Base-by-base conservation (phyloP, 257 asterid genomes). In the Solanum lycopersicoides region DNA sequence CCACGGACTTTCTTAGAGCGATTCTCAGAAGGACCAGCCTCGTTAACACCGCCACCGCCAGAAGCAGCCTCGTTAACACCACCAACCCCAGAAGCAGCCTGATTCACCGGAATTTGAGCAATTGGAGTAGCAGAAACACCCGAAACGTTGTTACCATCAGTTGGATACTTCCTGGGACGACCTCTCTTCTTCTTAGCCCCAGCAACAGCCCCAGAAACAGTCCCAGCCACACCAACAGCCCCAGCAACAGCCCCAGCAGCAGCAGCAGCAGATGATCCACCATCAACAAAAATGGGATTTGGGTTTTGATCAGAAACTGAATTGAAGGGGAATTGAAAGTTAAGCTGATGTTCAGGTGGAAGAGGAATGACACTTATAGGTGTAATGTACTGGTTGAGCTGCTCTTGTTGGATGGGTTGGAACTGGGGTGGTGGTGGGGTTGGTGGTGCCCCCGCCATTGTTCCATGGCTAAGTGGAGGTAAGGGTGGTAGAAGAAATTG, bases 71-170 rank as follows among this genome's bases (percentile, higher is more conserved):
- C 37, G 30, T 88, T 90, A 37, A 92, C 90, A 1, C 89, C 94
- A 12, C 90, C 93, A 5, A 87, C 89, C 5, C 91, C 82, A 44
- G 82, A 86, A 84, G 89, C 90, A 20, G 73, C 34, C 44, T 85
- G 83, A 77, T 68, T 83, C 56, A 89, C 91, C 10, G 94, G 87
- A 82, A 91, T 88, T 77, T 92, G 95, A 75, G 89, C 21, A 53
- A 35, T 91, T 6, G 96, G 90, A 16, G 93, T 92, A 20, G 96
- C 92, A 11, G 98, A 92, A 25, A 94, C 93, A 3, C 95, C 95
- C 2, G 93, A 90, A 2, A 92, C 94, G 88, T 92, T 92, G 92
- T 93, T 89, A 87, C 89, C 91, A 74, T 92, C 95, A 6, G 93
- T 93, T 9, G 93, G 87, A 88, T 92, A 91, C 87, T 92, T 94